Base-by-base conservation (phyloP, 2,329 filamentous ascomycete species). In the Neonectria neomacrospora region DNA sequence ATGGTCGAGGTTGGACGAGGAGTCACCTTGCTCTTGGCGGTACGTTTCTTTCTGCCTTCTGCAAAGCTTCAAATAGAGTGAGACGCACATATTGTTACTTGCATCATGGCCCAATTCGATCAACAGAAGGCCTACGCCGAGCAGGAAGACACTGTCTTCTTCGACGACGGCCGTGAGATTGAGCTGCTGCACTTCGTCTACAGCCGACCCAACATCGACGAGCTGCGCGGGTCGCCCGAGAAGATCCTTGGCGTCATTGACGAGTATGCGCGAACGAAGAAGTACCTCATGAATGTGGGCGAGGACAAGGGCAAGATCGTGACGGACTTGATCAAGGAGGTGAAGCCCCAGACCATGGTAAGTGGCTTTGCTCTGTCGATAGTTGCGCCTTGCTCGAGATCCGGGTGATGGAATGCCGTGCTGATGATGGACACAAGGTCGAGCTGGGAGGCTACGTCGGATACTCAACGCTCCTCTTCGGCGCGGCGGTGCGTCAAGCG, bases 381-480 rank as follows among this genome's bases (percentile, higher is more conserved):
- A 0, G 28, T 34, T 28, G 10, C 6, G 5, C 30, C 30, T 12
- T 10, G 30, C 30, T 37, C 34, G 14, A 14, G 14, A 37, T 6
- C 34, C 5, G 34, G 14, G 34, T 7, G n/a, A 6, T n/a, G n/a
- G 7, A 12, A 37, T 7, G 16, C 8, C 34, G 14, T 18, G 2
- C 34, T 63, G 37, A 66, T 3, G 0, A 47, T n/a, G 23, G 7
- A 1, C 12, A 5, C 14, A 79, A 79, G 77, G 84, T 95, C 50
- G 92, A 96, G 75, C 83, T 96, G 0, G 92, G 93, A 50, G 90
- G 91, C 52, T 96, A 95, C 76, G 85, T 94, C 20, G 92, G 92
- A 44, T 96, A 96, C 80, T 95, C 92, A 0, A 89, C 90, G 63
- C 88, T 96, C 63, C 82, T 93, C 1, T 95, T 94, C 73, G 91